Percentiles rank a stretch among this genome's conserved stretches.
Evolutionary conservation across 139 green algal genomes (phyloP).

Genomic region (Chlorella sp.): DNA sequence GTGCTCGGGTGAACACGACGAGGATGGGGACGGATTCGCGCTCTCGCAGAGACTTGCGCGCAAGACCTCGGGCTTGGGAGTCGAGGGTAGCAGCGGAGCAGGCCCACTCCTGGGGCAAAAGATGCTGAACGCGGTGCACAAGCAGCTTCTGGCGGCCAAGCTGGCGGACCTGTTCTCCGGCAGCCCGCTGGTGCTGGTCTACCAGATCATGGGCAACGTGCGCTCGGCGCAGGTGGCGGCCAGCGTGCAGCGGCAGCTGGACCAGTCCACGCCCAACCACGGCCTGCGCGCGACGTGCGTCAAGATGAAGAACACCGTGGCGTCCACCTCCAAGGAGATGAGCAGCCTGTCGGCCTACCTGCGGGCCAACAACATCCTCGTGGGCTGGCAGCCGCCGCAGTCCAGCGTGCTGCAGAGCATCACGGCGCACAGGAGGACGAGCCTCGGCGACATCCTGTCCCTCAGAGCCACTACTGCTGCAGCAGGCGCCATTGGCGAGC

Average conservation of each 20-base stretch:
- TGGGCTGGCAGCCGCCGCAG: conserved; percentile 24
- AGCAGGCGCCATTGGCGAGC: too few species aligned
- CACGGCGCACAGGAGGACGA: background rate
- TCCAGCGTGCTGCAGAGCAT: background rate
- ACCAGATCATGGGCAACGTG: conserved; percentile 34
- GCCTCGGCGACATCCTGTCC: background rate
- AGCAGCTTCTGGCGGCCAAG: conserved; percentile 30
- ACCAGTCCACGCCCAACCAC: conserved; percentile 10
- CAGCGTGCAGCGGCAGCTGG: conserved; percentile 1
- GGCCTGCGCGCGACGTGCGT: conserved; percentile 8
- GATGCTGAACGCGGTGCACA: conserved; percentile 17
- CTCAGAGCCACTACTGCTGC: background rate
- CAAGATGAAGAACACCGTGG: conserved; percentile 35
- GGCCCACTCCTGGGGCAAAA: too few species aligned
- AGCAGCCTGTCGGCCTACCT: conserved; percentile 20
- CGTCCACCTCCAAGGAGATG: conserved; percentile 2
- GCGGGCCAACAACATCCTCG: conserved; percentile 35
- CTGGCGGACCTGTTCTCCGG: conserved; percentile 21
- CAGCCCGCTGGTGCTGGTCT: conserved; percentile 34
- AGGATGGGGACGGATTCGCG: too few species aligned
- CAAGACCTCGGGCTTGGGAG: too few species aligned
- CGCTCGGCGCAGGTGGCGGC: conserved; percentile 1
- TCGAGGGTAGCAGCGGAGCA: too few species aligned
- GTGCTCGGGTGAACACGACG: too few species aligned
- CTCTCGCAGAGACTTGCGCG: too few species aligned